Evolutionary conservation across 2,329 filamentous ascomycete species (phyloP).

Genomic region (Zymoseptoria tritici): DNA sequence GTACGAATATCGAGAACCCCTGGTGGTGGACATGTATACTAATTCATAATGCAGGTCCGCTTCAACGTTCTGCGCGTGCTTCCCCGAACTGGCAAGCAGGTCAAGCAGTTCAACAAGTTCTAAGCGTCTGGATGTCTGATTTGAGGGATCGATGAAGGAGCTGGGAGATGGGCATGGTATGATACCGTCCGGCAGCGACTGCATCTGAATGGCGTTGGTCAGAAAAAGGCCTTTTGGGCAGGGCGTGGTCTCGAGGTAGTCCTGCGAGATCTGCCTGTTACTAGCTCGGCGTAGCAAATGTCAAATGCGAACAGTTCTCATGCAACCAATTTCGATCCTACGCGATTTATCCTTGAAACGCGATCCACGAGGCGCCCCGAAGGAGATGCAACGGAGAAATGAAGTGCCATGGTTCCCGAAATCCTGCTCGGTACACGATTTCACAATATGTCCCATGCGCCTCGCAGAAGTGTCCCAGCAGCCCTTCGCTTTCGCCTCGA

Average conservation of each 20-base stretch:
- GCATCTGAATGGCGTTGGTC: constrained; percentile 21
- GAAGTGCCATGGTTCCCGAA: not conserved
- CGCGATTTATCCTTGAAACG: too few relatives aligned
- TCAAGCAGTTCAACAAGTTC: constrained; percentile 99
- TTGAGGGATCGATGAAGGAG: constrained; percentile 11
- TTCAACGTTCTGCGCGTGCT: constrained; percentile 99
- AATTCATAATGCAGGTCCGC: constrained; percentile 59
- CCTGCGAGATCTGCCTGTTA: constrained; percentile 5
- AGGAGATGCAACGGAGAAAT: not conserved
- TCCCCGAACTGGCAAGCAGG: constrained; percentile 90
- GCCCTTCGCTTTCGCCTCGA: not conserved
- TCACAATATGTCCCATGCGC: not conserved
- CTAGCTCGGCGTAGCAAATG: constrained; percentile 21
- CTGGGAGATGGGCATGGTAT: constrained; percentile 6
- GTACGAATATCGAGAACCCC: constrained; percentile 52
- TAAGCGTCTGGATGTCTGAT: constrained; percentile 43
- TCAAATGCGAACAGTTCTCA: constrained; percentile 21
- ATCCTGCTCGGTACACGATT: not conserved
- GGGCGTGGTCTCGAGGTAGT: constrained; percentile 7
- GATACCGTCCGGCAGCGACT: constrained; percentile 10
- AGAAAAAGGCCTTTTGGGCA: constrained; percentile 9
- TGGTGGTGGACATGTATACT: constrained; percentile 11
- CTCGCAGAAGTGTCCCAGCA: too few relatives aligned
- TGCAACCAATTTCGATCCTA: constrained; percentile 6
- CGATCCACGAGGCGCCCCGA: not conserved